These are phyloP conservation scores for Chernovozyma sophiae-reginae DNA, from an alignment of 1,139 yeast genomes.

Conservation along the genomic window DNA sequence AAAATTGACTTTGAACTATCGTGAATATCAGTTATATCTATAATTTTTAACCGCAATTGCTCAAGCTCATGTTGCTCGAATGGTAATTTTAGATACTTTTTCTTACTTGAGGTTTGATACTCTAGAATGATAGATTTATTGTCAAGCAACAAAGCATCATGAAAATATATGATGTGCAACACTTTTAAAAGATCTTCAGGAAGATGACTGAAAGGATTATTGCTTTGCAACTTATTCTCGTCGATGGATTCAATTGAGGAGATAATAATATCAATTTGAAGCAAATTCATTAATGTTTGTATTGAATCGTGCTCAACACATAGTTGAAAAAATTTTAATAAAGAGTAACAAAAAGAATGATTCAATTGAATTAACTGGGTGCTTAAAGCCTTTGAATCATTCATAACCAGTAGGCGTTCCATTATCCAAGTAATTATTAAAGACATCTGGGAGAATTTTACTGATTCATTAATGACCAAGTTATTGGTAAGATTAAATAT, in stretches of 20 bases:
- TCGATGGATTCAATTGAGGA: not conserved
- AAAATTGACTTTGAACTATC: constrained; percentile 5
- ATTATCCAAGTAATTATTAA: constrained; percentile 29
- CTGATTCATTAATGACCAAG: constrained; percentile 22
- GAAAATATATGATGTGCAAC: constrained; percentile 19
- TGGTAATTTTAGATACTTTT: constrained; percentile 13
- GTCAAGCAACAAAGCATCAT: constrained; percentile 10
- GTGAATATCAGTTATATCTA: not conserved
- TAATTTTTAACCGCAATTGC: constrained; percentile 6
- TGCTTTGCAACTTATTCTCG: not conserved
- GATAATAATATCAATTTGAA: constrained; percentile 3
- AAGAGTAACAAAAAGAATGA: constrained; percentile 18
- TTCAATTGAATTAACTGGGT: constrained; percentile 10
- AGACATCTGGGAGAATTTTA: constrained; percentile 25
- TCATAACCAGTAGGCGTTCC: constrained; percentile 13
- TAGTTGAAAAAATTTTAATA: constrained; percentile 21
- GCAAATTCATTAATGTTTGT: constrained; percentile 15
- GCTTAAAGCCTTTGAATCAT: constrained; percentile 1
- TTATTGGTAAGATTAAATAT: constrained; percentile 29
- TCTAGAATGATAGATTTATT: constrained; percentile 9
- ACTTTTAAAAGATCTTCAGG: constrained; percentile 15
- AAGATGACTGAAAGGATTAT: not conserved
- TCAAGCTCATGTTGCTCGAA: constrained; percentile 19
- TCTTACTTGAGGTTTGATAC: constrained; percentile 15
- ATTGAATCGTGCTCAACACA: constrained; percentile 17